Evolutionary conservation across 129 eudicot genomes (phyloP), one percentile per base, ranked within the genome.

Genomic region (Saussurea involucrata): DNA sequence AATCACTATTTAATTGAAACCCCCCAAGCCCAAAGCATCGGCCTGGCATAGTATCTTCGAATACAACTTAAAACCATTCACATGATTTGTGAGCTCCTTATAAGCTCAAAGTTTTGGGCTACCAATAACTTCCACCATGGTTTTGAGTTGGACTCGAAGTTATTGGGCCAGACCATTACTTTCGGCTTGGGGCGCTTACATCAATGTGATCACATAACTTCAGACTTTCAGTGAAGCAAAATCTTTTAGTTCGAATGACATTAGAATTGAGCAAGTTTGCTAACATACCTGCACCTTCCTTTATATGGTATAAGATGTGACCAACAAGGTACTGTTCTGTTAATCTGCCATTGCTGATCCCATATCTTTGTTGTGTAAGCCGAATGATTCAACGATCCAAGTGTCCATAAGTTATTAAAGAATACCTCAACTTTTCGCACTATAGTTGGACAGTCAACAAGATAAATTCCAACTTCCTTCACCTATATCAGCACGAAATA

Each of bases 271-370:
- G 20, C 68, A 63, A 34, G 33, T 60, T 73, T 27, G 28, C 25
- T 9, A 27, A 21, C 86, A 32, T 86, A 90, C 98, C 87, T 86
- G 96, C 98, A 92, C 76, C 92, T 85, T 81, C 83, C 83, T 46
- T 85, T 75, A 20, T 77, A 37, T 32, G 77, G 80, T 20, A 90
- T 67, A 67, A 88, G 86, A 83, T 90, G 92, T 8, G 96, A 92
- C 96, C 98, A 92, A 78, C 96, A 92, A 24, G 98, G 98, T 65
- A 92, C 92, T 67, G 83, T 86, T 77, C 96, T 83, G 44, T 58
- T 77, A 66, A 90, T 79, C 78, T 90, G 98, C 93, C 93, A 90
- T 73, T 90, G 98, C 53, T 90, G 85, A 88, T 92, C 98, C 90
- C 85, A 84, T 64, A 78, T 84, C 55, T 68, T 57, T 72, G 76